A percentile compares a stretch with the other conserved stretches of the same genome.
These are phyloP conservation scores for Tolypocladium ovalisporum DNA, from an alignment of 2,329 filamentous ascomycete genomes.

Conservation along the genomic window DNA sequence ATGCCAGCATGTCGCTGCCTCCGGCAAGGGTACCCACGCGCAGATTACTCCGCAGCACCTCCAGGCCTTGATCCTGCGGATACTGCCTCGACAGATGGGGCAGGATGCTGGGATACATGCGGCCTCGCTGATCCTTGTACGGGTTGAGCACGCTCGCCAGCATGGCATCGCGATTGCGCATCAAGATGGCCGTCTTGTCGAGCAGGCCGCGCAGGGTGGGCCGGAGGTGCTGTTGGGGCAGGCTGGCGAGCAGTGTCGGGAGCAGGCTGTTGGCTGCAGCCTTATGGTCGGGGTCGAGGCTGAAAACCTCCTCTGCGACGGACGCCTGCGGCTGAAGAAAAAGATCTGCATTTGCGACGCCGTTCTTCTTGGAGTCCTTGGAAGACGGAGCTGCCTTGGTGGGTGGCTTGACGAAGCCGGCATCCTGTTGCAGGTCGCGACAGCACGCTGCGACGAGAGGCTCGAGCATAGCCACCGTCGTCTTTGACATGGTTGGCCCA, in stretches of 20 bases:
- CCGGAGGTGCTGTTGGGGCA: constrained; percentile 59
- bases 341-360: constrained; percentile 56
- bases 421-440: constrained; percentile 54
- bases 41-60: constrained; percentile 56
- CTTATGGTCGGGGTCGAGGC: constrained; percentile 34
- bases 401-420: constrained; percentile 32
- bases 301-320: constrained; percentile 17
- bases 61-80: constrained; percentile 52
- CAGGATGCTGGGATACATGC: constrained; percentile 61
- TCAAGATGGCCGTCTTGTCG: constrained; percentile 71
- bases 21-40: constrained; percentile 22
- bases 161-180: constrained; percentile 59
- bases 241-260: constrained; percentile 44
- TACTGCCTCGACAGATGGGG: constrained; percentile 66
- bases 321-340: constrained; percentile 42
- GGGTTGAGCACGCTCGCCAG: constrained; percentile 75
- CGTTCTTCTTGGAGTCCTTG: constrained; percentile 25
- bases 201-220: constrained; percentile 62
- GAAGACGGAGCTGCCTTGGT: constrained; percentile 20
- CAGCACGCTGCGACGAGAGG: constrained; percentile 59
- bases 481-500: constrained; percentile 57
- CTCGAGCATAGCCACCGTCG: constrained; percentile 51
- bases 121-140: constrained; percentile 50
- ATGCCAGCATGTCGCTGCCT: constrained; percentile 15
- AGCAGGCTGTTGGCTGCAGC: constrained; percentile 52